Evolutionary conservation across 1,284 basidiomycete genomes (phyloP), one percentile per base, ranked within the genome.

Genomic region (Irpex sp.): DNA sequence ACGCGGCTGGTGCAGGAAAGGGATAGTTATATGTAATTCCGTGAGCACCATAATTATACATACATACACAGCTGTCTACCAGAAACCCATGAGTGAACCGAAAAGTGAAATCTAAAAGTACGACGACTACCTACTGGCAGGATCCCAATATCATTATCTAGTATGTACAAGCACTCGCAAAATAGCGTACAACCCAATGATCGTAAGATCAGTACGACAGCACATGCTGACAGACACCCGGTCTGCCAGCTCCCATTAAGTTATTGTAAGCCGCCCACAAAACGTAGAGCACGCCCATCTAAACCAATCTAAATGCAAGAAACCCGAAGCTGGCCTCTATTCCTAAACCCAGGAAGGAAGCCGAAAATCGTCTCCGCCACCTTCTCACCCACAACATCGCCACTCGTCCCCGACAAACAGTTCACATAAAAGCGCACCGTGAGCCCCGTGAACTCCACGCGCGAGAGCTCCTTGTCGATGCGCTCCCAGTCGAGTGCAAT

Each of bases 401-500:
- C 61, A 8, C 62, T 59, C 4, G 50, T 65, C 17, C 67, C 64
- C 47, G 67, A 66, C 13, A 36, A 49, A 60, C 69, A 72, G 55
- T 64, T 65, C 50, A 74, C 71, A 47, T 68, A 71, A 64, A 74
- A 73, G 55, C 68, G 57, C 49, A 74, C 68, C 50, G 59, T 55
- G 17, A 74, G 64, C 54, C 71, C 69, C 53, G 61, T 64, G 67
- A 71, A 72, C 68, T 69, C 72, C 17, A 66, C 61, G 9, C 68
- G 67, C 37, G 68, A 64, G 33, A 73, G 63, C 59, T 69, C 71
- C 5, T 56, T 58, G 64, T 72, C 71, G 63, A 74, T 73, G 62
- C 68, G 68, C 61, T 59, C 65, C 72, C 72, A 74, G 65, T 74
- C 71, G n/a, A 74, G 68, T 58, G 66, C 63, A 31, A 61, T 63